Conservation (phyloP, 2,329 filamentous ascomycete genomes). For the Mollisia scopiformis region DNA sequence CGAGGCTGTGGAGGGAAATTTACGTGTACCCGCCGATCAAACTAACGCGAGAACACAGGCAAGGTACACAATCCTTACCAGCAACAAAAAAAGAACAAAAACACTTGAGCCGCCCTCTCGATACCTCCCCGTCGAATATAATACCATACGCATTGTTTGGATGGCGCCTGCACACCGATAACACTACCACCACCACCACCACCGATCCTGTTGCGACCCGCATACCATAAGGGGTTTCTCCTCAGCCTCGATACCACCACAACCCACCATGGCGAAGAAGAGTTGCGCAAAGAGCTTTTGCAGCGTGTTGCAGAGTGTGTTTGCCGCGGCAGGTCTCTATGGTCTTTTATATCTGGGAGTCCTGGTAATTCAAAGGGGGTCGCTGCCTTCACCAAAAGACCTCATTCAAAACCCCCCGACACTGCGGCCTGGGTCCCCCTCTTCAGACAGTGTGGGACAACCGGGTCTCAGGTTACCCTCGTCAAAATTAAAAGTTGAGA, state of each 20-base stretch:
- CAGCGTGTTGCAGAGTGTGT: slow-evolving; percentile 34
- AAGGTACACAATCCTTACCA: slow-evolving; percentile 24
- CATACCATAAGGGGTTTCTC: not conserved
- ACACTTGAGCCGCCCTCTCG: too few relatives aligned
- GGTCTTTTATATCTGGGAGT: slow-evolving; percentile 31
- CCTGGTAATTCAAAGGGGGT: slow-evolving; percentile 30
- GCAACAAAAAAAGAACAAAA: slow-evolving; percentile 1
- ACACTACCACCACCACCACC: too few relatives aligned
- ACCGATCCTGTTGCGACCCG: too few relatives aligned
- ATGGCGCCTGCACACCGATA: slow-evolving; percentile 23
- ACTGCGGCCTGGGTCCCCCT: slow-evolving; percentile 17
- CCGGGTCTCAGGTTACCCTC: slow-evolving; percentile 19
- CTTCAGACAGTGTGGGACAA: slow-evolving; percentile 17
- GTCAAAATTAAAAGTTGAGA: slow-evolving; percentile 38
- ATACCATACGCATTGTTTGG: slow-evolving; percentile 13
- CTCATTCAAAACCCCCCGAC: slow-evolving; percentile 27
- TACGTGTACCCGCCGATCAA: slow-evolving; percentile 11
- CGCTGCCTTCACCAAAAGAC: slow-evolving; percentile 31
- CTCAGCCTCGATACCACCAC: not conserved
- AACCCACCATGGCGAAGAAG: slow-evolving; percentile 34
- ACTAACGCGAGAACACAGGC: slow-evolving; percentile 10
- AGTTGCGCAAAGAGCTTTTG: slow-evolving; percentile 28
- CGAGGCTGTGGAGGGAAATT: slow-evolving; percentile 11
- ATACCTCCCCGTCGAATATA: too few relatives aligned
- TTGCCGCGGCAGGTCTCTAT: slow-evolving; percentile 33